Evolutionary conservation across 805 yeast genomes (phyloP).

Genomic region (Cyberlindnera lachancei): DNA sequence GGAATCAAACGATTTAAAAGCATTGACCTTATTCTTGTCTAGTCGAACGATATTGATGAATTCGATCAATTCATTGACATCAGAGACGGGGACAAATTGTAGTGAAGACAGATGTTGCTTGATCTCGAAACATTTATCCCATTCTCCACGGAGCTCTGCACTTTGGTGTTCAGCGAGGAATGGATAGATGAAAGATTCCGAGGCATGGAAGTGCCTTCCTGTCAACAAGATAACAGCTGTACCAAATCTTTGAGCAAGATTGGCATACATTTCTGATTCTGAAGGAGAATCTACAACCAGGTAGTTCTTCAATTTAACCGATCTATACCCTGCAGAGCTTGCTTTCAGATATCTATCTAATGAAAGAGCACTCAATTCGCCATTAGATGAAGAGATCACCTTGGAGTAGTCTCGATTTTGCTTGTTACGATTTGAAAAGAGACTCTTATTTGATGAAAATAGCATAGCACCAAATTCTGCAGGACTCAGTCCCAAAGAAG

Average conservation of each 20-base stretch:
- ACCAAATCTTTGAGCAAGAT: slow-evolving; percentile 13
- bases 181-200: slow-evolving; percentile 14
- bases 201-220: slow-evolving; percentile 7
- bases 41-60: slow-evolving; percentile 1
- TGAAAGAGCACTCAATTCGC: background rate
- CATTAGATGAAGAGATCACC: slow-evolving; percentile 7
- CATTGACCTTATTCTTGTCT: background rate
- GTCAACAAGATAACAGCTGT: slow-evolving; percentile 16
- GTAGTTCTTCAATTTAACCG: slow-evolving; percentile 11
- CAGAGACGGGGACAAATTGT: slow-evolving; percentile 8
- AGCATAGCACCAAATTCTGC: slow-evolving; percentile 8
- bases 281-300: slow-evolving; percentile 16
- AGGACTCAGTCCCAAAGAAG: slow-evolving; percentile 10
- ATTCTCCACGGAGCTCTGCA: slow-evolving; percentile 7
- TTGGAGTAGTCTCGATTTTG: slow-evolving; percentile 8
- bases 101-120: slow-evolving; percentile 1
- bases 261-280: slow-evolving; percentile 16
- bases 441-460: slow-evolving; percentile 4
- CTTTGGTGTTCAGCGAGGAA: slow-evolving; percentile 7
- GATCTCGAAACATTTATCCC: slow-evolving; percentile 4
- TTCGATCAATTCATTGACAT: slow-evolving; percentile 2
- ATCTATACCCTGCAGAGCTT: slow-evolving; percentile 4
- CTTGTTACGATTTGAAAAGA: slow-evolving; percentile 10
- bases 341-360: slow-evolving; percentile 10
- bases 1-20: background rate